These are phyloP conservation scores for Fusarium newnesense DNA, from an alignment of 2,329 filamentous ascomycete species.

Conservation along the genomic window DNA sequence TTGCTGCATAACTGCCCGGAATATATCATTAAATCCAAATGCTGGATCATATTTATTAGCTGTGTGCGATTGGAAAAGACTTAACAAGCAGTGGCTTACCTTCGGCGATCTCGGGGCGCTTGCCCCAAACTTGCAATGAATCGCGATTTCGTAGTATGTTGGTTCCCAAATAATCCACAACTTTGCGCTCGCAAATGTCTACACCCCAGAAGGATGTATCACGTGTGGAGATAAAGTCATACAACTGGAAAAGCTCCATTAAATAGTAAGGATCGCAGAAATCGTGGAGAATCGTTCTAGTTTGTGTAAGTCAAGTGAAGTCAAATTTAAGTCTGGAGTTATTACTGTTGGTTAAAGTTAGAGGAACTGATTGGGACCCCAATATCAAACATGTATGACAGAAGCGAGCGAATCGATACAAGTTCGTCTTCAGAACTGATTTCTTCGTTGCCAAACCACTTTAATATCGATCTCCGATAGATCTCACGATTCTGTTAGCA, in stretches of 20 bases:
- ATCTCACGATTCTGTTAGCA: background rate
- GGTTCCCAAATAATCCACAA: too few species aligned
- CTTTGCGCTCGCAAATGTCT: too few species aligned
- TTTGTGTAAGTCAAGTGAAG: too few species aligned
- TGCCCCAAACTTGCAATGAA: background rate
- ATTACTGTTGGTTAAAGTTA: background rate
- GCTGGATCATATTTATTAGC: background rate
- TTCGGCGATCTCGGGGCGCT: background rate
- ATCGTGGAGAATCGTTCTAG: too few species aligned
- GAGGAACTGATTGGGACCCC: background rate
- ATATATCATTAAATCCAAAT: background rate
- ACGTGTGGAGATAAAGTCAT: too few species aligned
- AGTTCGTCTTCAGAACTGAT: background rate
- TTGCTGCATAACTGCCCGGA: background rate
- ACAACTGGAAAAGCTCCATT: too few species aligned
- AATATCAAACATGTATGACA: background rate
- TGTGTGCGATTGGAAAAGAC: background rate
- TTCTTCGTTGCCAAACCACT: too few species aligned
- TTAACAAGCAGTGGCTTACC: background rate
- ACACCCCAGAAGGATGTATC: too few species aligned
- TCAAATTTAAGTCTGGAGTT: background rate
- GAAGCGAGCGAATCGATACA: background rate
- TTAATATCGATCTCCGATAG: too few species aligned
- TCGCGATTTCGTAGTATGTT: too few species aligned
- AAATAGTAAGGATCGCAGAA: too few species aligned